These are phyloP conservation scores for Enterocytospora artemiae DNA, from an alignment of 371 early-diverging fungal species.

Conservation along the genomic window DNA sequence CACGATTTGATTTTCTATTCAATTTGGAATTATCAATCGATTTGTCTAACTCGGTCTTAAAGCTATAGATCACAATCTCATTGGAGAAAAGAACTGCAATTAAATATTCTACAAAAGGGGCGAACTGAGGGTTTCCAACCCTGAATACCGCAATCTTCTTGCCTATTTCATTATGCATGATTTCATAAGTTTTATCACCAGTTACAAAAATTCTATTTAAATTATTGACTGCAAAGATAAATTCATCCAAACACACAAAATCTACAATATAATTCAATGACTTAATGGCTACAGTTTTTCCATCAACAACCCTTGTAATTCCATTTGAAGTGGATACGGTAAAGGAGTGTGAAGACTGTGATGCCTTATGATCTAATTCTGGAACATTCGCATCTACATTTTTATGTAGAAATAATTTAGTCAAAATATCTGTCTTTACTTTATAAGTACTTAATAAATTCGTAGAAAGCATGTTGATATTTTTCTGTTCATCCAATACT, in stretches of 20 bases:
- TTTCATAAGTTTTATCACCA: background rate
- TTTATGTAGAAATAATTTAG: background rate
- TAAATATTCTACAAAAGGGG: no score
- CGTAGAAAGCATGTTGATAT: background rate
- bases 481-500: background rate
- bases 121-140: background rate
- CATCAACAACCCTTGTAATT: background rate
- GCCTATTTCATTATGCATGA: slow-evolving; percentile 2
- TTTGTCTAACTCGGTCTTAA: no score
- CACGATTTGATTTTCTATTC: background rate
- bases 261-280: slow-evolving; percentile 7
- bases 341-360: background rate
- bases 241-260: background rate
- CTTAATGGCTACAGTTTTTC: background rate
- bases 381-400: no score
- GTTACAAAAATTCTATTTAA: background rate
- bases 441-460: background rate
- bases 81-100: slow-evolving; percentile 8
- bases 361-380: no score
- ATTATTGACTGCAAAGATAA: slow-evolving; percentile 13
- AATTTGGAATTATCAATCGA: background rate
- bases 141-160: background rate
- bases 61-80: slow-evolving; percentile 8
- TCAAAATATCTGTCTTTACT: background rate
- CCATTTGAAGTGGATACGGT: background rate